These are phyloP conservation scores for Coccomyxa subellipsoidea DNA, from an alignment of 163 green algal genomes.

Conservation along the genomic window DNA sequence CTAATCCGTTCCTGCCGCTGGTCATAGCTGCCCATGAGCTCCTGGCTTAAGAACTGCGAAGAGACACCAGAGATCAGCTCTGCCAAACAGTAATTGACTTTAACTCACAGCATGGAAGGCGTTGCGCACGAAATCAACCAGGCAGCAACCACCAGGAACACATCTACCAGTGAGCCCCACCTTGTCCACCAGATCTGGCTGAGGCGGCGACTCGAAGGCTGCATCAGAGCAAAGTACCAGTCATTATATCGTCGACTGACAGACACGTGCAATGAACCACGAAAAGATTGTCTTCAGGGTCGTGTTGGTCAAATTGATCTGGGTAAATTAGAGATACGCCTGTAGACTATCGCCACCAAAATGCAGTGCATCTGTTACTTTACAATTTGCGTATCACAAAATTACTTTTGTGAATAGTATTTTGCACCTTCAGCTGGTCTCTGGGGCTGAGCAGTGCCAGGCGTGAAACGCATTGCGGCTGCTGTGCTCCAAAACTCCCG, in stretches of 20 bases:
- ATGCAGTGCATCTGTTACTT: too few relatives aligned
- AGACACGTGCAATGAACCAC: too few relatives aligned
- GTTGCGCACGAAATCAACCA: neutral
- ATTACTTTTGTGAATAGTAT: too few relatives aligned
- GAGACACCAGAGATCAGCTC: neutral
- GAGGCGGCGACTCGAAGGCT: neutral
- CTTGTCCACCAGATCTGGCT: neutral
- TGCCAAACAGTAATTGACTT: neutral
- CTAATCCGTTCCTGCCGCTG: constrained; percentile 7
- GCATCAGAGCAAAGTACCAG: neutral
- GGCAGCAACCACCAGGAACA: neutral
- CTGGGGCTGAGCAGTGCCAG: neutral
- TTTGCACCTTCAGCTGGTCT: neutral
- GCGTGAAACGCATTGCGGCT: neutral
- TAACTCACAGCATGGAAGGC: neutral
- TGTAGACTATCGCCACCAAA: too few relatives aligned
- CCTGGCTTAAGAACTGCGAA: constrained; percentile 21
- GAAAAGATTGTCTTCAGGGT: too few relatives aligned
- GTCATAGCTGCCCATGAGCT: constrained; percentile 16
- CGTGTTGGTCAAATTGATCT: too few relatives aligned
- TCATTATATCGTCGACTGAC: too few relatives aligned
- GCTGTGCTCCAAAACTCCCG: neutral
- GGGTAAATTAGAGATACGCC: too few relatives aligned
- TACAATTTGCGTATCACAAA: too few relatives aligned
- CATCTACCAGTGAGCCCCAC: neutral